phyloP scores from a whole-genome alignment of 331 rosid species.

The Prunus yedoensis region DNA sequence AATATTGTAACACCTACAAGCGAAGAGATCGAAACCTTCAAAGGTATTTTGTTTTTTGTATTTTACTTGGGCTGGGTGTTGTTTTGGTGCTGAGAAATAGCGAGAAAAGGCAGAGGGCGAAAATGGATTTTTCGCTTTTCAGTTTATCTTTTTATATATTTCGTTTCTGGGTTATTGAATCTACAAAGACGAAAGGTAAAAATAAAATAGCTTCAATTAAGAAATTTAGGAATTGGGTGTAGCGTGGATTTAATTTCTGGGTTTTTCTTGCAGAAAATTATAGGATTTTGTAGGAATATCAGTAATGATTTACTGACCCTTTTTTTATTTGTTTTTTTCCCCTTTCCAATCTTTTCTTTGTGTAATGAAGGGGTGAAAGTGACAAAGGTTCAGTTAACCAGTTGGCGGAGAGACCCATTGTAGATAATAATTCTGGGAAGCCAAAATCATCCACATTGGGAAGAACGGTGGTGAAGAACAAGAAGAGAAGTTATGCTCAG shows the following conservation, averaged over 20 bases:
- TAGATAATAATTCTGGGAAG: background rate
- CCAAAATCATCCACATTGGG: slow-evolving; percentile 14
- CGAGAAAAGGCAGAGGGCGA: background rate
- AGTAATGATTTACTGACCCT: background rate
- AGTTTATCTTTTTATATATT: background rate
- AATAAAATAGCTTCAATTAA: background rate
- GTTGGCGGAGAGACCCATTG: background rate
- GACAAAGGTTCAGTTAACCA: slow-evolving; percentile 7
- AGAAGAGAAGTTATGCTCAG: slow-evolving; percentile 83
- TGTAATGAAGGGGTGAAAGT: background rate
- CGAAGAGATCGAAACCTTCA: slow-evolving; percentile 38
- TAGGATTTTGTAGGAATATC: background rate
- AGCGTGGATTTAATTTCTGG: background rate
- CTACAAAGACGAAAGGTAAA: background rate
- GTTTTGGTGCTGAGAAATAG: slow-evolving; percentile 6
- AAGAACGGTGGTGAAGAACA: slow-evolving; percentile 48
- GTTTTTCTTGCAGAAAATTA: background rate
- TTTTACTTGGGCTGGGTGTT: background rate
- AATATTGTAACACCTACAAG: slow-evolving; percentile 36
- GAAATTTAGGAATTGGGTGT: background rate
- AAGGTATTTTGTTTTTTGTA: slow-evolving; percentile 21
- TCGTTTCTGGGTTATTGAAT: background rate
- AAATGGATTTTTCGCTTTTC: background rate
- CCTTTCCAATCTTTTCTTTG: background rate
- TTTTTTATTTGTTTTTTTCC: background rate